Evolutionary conservation across 139 green algal genomes (phyloP), one percentile per base, ranked within the genome.

Genomic region (Micractinium conductrix): DNA sequence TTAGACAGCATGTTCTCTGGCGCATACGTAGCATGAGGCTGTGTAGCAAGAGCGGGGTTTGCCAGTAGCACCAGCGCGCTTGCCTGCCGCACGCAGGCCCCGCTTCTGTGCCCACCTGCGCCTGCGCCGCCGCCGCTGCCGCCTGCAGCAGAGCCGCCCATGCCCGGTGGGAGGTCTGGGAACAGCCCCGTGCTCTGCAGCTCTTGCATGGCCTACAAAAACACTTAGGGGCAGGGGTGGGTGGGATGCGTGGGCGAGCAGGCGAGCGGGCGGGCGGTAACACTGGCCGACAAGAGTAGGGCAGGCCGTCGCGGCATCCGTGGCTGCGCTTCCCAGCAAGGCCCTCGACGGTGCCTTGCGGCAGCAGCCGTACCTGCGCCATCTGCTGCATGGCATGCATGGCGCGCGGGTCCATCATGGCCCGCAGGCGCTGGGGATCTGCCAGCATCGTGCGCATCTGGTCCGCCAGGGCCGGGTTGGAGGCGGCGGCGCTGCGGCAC

Each of bases 341-440:
- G 48, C 45, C 63, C 68, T 44, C 9, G 10, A 38, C 9, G 10
- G 40, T 76, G 67, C 42, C 35, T 30, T 58, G 3, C 24, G 67
- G n/a, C 14, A 9, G 22, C 48, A 63, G 60, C 53, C 53, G 14
- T 79, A 87, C 67, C 71, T 84, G 62, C 68, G 84, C 65, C 82
- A 93, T 89, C 82, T 92, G 87, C 78, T 88, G 75, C 88, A 95
- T 95, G 42, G 93, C 91, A 42, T 89, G 89, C 83, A 98, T 87
- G 78, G 92, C 93, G 30, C 90, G 55, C 3, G 96, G 95, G 85
- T 95, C 87, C 38, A 95, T 85, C 90, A 98, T 94, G 44, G 80
- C 83, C 19, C 89, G 91, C 89, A 98, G 44, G 62, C 91, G 67
- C 82, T 98, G 91, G 5, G 96, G 96, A 85, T 97, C 95, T 44